A percentile compares a stretch with the other conserved stretches of the same genome.
Conservation (phyloP, 345 rosid species). For the Boechera retrofracta region DNA sequence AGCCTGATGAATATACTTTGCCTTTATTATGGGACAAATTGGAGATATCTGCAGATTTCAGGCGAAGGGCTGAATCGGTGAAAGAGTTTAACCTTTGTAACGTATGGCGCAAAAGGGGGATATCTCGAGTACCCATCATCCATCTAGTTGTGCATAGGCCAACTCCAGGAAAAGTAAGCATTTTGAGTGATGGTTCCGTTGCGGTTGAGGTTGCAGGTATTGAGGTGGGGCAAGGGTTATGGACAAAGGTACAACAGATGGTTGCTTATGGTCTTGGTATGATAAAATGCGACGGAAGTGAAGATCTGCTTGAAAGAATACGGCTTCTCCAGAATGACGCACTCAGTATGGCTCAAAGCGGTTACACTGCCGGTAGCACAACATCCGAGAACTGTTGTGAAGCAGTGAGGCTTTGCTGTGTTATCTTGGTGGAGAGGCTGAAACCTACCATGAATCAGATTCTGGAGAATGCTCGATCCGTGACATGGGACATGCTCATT, state of each 20-base stretch:
- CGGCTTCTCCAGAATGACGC: constrained; percentile 75
- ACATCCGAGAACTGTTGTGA: constrained; percentile 87
- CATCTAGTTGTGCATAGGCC: constrained; percentile 51
- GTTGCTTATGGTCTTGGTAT: constrained; percentile 79
- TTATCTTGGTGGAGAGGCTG: constrained; percentile 68
- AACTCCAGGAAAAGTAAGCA: constrained; percentile 83
- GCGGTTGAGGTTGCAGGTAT: constrained; percentile 90
- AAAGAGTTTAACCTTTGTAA: constrained; percentile 62
- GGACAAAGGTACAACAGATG: constrained; percentile 93
- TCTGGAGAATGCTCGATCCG: constrained; percentile 51
- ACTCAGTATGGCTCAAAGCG: constrained; percentile 74
- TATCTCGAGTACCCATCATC: constrained; percentile 73
- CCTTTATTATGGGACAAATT: constrained; percentile 75
- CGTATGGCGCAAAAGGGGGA: constrained; percentile 75
- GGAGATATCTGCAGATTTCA: constrained; percentile 56
- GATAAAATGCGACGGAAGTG: constrained; percentile 53
- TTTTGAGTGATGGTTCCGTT: constrained; percentile 79
- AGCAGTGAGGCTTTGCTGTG: constrained; percentile 78
- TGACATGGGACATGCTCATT: constrained; percentile 75
- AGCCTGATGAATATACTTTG: constrained; percentile 72
- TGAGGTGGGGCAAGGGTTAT: constrained; percentile 93
- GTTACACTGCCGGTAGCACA: constrained; percentile 81
- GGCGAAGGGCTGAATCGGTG: constrained; percentile 53
- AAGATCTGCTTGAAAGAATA: constrained; percentile 61
- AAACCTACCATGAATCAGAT: constrained; percentile 53